These are phyloP conservation scores for Chaetothyriales sp. DNA, from an alignment of 2,329 filamentous ascomycete species.

Conservation along the genomic window DNA sequence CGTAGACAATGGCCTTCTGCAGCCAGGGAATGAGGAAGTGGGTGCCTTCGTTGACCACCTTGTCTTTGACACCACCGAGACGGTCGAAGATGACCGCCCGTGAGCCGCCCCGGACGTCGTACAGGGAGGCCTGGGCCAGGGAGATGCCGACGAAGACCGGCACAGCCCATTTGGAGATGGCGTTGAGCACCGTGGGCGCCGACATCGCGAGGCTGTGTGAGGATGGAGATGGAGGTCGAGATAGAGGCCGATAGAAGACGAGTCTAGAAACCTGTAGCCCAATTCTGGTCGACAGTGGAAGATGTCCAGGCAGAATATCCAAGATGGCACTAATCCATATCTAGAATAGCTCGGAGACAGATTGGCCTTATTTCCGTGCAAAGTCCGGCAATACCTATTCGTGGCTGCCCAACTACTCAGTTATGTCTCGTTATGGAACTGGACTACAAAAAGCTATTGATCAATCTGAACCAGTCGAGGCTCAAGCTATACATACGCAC, in stretches of 20 bases:
- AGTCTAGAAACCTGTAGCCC: too few relatives aligned
- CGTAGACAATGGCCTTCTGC: conserved; percentile 85
- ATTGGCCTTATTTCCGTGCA: neutral
- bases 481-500: neutral
- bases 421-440: too few relatives aligned
- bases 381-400: neutral
- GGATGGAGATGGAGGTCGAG: neutral
- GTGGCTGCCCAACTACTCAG: neutral
- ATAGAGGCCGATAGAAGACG: neutral
- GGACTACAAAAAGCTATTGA: neutral
- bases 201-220: conserved; percentile 5
- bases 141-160: conserved; percentile 55
- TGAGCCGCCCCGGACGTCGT: conserved; percentile 91
- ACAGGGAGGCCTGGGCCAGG: conserved; percentile 64
- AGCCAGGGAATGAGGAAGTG: conserved; percentile 95
- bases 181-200: conserved; percentile 37
- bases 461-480: neutral
- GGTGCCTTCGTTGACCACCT: conserved; percentile 86
- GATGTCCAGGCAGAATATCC: too few relatives aligned
- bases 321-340: neutral
- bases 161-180: conserved; percentile 54
- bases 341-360: neutral
- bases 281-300: too few relatives aligned
- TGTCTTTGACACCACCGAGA: conserved; percentile 77
- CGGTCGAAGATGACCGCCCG: conserved; percentile 97